Conservation (phyloP, 176 grass and related monocot species). For the Lolium rigidum region DNA sequence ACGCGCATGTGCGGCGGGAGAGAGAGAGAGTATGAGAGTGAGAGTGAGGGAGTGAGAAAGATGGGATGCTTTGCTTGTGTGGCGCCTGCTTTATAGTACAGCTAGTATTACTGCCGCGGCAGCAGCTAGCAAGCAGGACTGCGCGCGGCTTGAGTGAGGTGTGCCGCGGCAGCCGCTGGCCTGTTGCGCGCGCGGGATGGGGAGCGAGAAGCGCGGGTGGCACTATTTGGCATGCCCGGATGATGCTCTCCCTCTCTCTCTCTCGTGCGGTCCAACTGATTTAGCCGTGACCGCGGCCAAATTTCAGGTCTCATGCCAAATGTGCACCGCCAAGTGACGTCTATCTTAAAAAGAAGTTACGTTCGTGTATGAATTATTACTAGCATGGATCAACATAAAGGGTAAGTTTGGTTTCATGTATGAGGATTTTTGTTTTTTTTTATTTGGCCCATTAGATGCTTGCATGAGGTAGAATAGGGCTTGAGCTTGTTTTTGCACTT, state of each 20-base stretch:
- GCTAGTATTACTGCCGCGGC: not conserved
- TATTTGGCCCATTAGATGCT: no score
- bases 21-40: not conserved
- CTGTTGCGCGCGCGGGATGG: not conserved
- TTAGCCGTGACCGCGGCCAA: not conserved
- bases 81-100: slow-evolving; percentile 43
- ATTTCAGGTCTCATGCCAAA: not conserved
- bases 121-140: not conserved
- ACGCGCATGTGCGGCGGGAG: slow-evolving; percentile 37
- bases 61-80: slow-evolving; percentile 29
- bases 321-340: not conserved
- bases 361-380: not conserved
- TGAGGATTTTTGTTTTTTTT: no score
- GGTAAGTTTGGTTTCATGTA: no score
- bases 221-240: slow-evolving; percentile 27
- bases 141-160: not conserved
- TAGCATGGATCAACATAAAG: not conserved
- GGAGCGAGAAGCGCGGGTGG: not conserved
- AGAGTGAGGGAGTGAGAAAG: not conserved
- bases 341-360: no score
- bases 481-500: no score
- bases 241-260: not conserved
- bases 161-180: not conserved
- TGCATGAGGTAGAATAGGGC: no score
- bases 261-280: not conserved